Evolutionary conservation across 1,284 basidiomycete genomes (phyloP).

Genomic region (Cryptococcus jaspeensis): DNA sequence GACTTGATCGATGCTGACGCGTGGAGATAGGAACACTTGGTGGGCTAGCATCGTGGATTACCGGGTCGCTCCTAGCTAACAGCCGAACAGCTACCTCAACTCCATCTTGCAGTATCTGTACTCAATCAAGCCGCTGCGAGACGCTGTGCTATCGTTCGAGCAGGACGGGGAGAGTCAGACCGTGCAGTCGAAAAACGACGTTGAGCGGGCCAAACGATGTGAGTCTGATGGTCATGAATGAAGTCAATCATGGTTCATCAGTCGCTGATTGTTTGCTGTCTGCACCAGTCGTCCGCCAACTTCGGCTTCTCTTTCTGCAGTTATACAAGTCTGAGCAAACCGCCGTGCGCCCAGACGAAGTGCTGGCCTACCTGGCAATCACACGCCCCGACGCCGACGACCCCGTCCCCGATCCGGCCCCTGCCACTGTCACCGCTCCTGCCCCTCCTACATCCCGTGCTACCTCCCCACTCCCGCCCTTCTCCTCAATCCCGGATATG

Average conservation of each 20-base stretch:
- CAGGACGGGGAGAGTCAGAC: conserved; percentile 11
- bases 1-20: conserved; percentile 9
- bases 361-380: conserved; percentile 50
- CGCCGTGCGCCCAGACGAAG: conserved; percentile 46
- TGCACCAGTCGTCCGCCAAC: conserved; percentile 41
- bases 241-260: background rate
- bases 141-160: conserved; percentile 42
- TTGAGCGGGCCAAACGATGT: conserved; percentile 43
- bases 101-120: conserved; percentile 51
- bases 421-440: background rate
- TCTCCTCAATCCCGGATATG: background rate
- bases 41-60: conserved; percentile 6
- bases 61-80: background rate
- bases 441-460: too few relatives aligned
- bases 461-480: too few relatives aligned
- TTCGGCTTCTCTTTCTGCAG: conserved; percentile 42
- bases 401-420: conserved; percentile 4
- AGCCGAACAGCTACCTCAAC: conserved; percentile 42
- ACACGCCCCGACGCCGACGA: conserved; percentile 39
- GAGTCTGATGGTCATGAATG: conserved; percentile 14
- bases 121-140: conserved; percentile 46
- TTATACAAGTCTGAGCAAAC: conserved; percentile 40
- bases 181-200: conserved; percentile 25
- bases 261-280: conserved; percentile 7
- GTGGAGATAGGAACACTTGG: conserved; percentile 46